Evolutionary conservation across 495 filamentous ascomycete species (phyloP).

Genomic region (Lasiosphaeriaceae sp.): DNA sequence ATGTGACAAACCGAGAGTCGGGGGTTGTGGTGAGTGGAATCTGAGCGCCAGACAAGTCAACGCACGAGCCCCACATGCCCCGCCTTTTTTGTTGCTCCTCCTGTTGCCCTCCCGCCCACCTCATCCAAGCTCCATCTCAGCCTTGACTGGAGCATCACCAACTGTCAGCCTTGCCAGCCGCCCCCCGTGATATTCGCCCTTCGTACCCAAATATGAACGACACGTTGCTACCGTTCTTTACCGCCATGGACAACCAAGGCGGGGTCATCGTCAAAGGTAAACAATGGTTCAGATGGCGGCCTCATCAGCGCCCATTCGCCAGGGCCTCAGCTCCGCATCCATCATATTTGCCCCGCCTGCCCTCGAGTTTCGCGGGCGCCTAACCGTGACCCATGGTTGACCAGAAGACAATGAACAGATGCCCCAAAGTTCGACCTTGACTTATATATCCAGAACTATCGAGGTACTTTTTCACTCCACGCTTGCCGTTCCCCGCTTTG

Average conservation of each 20-base stretch:
- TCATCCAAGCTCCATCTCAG: background rate
- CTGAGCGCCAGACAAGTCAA: too few species aligned
- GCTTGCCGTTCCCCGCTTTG: background rate
- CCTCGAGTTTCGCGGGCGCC: background rate
- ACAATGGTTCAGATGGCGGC: background rate
- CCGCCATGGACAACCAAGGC: conserved; percentile 40
- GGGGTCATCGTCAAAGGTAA: conserved; percentile 45
- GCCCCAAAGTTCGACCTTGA: conserved; percentile 90
- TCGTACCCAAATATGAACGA: conserved; percentile 18
- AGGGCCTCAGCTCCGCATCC: background rate
- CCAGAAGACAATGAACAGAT: conserved; percentile 43
- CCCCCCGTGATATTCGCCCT: background rate
- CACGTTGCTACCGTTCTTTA: conserved; percentile 38
- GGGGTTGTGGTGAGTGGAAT: too few species aligned
- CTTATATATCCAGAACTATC: conserved; percentile 86
- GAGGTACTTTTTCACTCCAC: conserved; percentile 49
- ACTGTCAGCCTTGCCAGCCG: conserved; percentile 17
- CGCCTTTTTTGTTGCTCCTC: too few species aligned
- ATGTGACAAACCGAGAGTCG: too few species aligned
- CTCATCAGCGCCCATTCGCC: background rate
- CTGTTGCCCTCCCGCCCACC: too few species aligned
- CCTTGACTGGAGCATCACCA: background rate
- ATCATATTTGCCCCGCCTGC: background rate
- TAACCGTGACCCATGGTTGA: conserved; percentile 4
- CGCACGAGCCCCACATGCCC: too few species aligned